Conservation (phyloP, 2,329 filamentous ascomycete genomes). For the Boeremia lycopersici region DNA sequence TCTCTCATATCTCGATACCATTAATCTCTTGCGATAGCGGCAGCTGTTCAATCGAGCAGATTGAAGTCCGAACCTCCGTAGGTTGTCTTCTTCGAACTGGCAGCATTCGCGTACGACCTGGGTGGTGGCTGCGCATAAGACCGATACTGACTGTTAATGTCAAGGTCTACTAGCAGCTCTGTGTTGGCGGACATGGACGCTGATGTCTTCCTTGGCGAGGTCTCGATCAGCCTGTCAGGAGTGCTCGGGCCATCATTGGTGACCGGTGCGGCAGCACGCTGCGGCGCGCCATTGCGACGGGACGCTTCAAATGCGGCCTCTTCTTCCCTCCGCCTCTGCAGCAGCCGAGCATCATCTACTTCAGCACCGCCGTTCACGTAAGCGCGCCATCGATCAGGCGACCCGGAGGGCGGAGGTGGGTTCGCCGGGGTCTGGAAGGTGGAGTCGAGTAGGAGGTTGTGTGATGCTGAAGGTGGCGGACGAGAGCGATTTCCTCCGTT, state of each 20-base stretch:
- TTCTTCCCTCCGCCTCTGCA: slow-evolving; percentile 20
- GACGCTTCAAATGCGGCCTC: slow-evolving; percentile 17
- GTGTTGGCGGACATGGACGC: slow-evolving; percentile 16
- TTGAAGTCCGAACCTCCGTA: slow-evolving; percentile 2
- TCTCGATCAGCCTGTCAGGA: slow-evolving; percentile 22
- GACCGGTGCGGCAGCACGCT: not conserved
- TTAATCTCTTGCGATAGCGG: no score
- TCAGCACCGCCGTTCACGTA: slow-evolving; percentile 28
- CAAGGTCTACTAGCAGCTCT: slow-evolving; percentile 28
- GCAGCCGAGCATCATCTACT: slow-evolving; percentile 27
- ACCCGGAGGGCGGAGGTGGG: not conserved
- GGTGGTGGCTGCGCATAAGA: not conserved
- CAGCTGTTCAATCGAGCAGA: slow-evolving; percentile 21
- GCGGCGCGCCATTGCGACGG: slow-evolving; percentile 4
- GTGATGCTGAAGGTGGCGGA: slow-evolving; percentile 1
- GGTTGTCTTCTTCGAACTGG: not conserved
- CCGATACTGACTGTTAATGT: not conserved
- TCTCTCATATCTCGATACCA: not conserved
- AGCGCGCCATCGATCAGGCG: slow-evolving; percentile 16
- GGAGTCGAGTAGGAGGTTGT: slow-evolving; percentile 6
- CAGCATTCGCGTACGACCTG: slow-evolving; percentile 8
- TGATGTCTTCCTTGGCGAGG: slow-evolving; percentile 19
- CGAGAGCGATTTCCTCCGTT: slow-evolving; percentile 3
- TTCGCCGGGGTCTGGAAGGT: slow-evolving; percentile 6
- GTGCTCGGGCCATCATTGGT: not conserved